Conservation (phyloP, 129 eudicot species). For the Pulicaria dysenterica region DNA sequence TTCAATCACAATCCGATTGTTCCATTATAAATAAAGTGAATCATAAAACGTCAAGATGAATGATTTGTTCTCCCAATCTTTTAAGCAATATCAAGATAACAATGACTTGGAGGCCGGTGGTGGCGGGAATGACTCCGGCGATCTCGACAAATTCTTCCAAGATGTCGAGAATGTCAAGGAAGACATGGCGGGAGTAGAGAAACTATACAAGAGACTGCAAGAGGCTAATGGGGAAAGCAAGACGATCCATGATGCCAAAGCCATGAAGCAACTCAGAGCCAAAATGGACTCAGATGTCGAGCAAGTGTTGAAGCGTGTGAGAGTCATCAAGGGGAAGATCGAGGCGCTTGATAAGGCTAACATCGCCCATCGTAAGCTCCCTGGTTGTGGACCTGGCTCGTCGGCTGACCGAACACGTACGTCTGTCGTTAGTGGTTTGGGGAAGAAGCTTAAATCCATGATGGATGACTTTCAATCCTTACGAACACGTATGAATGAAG, state of each 20-base stretch:
- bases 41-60: conserved; percentile 38
- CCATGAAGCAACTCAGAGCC: conserved; percentile 64
- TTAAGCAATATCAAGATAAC: conserved; percentile 34
- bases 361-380: conserved; percentile 57
- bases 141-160: conserved; percentile 73
- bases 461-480: conserved; percentile 86
- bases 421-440: conserved; percentile 84
- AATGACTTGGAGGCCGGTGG: conserved; percentile 36
- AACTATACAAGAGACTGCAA: conserved; percentile 64
- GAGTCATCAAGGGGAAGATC: conserved; percentile 69
- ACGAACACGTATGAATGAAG: conserved; percentile 64
- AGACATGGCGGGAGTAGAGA: conserved; percentile 68
- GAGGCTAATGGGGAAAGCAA: conserved; percentile 78
- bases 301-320: conserved; percentile 70
- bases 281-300: conserved; percentile 75
- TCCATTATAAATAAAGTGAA: conserved; percentile 16
- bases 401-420: conserved; percentile 84
- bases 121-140: conserved; percentile 35
- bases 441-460: conserved; percentile 80
- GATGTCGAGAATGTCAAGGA: conserved; percentile 82
- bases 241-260: conserved; percentile 63
- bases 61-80: conserved; percentile 43
- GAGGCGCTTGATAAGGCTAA: conserved; percentile 80
- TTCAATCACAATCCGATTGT: not conserved
- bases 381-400: conserved; percentile 93